Conservation (phyloP, 306 rosid species). For the Crataegus laevigata region DNA sequence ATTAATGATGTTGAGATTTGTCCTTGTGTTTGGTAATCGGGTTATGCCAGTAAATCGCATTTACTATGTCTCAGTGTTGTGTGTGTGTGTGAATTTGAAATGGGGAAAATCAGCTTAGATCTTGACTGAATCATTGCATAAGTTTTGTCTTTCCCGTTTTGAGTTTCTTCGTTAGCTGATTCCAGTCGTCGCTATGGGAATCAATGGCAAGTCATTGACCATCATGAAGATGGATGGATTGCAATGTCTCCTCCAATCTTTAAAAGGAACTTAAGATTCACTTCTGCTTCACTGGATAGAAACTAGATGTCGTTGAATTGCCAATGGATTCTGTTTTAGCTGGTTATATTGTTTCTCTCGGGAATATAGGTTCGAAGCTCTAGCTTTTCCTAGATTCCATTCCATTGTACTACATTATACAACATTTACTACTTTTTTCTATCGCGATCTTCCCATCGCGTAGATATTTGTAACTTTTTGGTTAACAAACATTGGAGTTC, state of each 20-base stretch:
- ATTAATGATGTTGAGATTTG: not conserved
- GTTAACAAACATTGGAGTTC: not conserved
- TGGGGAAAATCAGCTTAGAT: not conserved
- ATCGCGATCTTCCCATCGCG: too few relatives aligned
- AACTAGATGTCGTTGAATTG: not conserved
- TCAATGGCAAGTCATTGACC: too few relatives aligned
- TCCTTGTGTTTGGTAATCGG: not conserved
- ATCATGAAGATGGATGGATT: too few relatives aligned
- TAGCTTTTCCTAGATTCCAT: not conserved
- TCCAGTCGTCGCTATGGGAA: not conserved
- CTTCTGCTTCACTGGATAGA: not conserved
- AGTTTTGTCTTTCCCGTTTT: too few relatives aligned
- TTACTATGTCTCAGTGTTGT: not conserved
- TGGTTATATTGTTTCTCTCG: not conserved
- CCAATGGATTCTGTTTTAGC: not conserved
- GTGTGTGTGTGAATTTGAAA: not conserved
- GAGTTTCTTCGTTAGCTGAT: too few relatives aligned
- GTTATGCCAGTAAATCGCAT: not conserved
- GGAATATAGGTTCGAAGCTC: not conserved
- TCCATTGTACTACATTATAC: too few relatives aligned
- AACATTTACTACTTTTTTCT: too few relatives aligned
- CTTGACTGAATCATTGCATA: not conserved
- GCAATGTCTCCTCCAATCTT: not conserved
- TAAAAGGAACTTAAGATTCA: too few relatives aligned
- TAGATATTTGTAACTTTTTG: not conserved